phyloP scores from a whole-genome alignment of 208 protist species.

The Borovskyia barvae region DNA sequence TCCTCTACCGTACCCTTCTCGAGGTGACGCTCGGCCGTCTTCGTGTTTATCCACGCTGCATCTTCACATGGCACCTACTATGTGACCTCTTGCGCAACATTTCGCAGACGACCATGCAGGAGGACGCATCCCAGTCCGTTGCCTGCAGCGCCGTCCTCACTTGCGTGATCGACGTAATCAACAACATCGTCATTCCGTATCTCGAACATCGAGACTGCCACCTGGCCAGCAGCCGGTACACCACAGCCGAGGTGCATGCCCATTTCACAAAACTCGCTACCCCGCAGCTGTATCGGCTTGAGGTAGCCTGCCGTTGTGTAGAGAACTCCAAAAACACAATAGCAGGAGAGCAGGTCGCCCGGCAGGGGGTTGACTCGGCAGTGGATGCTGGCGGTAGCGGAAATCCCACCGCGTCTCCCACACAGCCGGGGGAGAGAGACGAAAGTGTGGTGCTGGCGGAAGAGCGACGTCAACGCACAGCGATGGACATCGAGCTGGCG shows the following conservation, averaged over 20 bases:
- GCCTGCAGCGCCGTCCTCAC: not conserved
- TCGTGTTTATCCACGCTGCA: slow-evolving; percentile 38
- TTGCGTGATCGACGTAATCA: slow-evolving; percentile 2
- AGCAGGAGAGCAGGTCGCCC: too few species aligned
- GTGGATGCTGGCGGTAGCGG: too few species aligned
- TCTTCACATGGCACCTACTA: slow-evolving; percentile 53
- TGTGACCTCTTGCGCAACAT: slow-evolving; percentile 4
- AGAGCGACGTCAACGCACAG: not conserved
- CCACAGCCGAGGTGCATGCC: slow-evolving; percentile 11
- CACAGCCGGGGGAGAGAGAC: too few species aligned
- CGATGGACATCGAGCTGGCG: not conserved
- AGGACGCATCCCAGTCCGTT: too few species aligned
- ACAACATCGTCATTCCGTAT: slow-evolving; percentile 12
- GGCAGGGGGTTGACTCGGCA: too few species aligned
- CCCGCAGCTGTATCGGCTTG: too few species aligned
- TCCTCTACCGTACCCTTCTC: slow-evolving; percentile 45
- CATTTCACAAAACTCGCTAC: slow-evolving; percentile 14
- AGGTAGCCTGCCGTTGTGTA: too few species aligned
- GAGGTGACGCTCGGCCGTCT: slow-evolving; percentile 47
- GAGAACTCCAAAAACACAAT: too few species aligned
- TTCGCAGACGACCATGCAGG: not conserved
- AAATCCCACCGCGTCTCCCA: too few species aligned
- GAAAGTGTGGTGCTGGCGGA: too few species aligned
- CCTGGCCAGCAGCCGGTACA: slow-evolving; percentile 12
- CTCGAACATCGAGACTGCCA: slow-evolving; percentile 27